These are phyloP conservation scores for Crucibulum laeve DNA, from an alignment of 768 basidiomycete genomes.

Conservation along the genomic window DNA sequence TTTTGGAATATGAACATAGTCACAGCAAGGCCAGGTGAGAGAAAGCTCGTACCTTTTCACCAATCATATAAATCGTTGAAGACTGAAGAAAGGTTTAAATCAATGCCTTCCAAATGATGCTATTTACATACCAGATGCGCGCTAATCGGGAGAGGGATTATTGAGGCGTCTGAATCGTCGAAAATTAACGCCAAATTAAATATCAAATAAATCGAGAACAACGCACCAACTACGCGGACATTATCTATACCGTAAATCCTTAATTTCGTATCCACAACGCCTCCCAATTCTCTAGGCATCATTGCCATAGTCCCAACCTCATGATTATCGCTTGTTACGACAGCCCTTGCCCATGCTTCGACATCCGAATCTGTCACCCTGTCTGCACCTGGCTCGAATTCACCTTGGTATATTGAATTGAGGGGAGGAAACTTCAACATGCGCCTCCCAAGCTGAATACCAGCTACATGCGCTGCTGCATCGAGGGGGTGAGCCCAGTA, in stretches of 20 bases:
- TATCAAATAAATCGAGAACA: background rate
- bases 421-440: slow-evolving; percentile 24
- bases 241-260: slow-evolving; percentile 30
- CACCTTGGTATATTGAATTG: slow-evolving; percentile 20
- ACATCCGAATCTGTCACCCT: slow-evolving; percentile 14
- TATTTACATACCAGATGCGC: slow-evolving; percentile 20
- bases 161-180: slow-evolving; percentile 19
- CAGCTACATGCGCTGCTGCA: slow-evolving; percentile 23
- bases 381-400: slow-evolving; percentile 25
- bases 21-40: background rate
- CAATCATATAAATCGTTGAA: slow-evolving; percentile 24
- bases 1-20: background rate
- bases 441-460: slow-evolving; percentile 23
- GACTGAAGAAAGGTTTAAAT: slow-evolving; percentile 5
- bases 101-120: background rate
- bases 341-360: slow-evolving; percentile 18
- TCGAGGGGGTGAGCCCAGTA: slow-evolving; percentile 33
- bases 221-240: slow-evolving; percentile 27
- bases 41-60: slow-evolving; percentile 16
- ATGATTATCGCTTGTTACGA: slow-evolving; percentile 26
- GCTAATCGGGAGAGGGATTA: slow-evolving; percentile 28
- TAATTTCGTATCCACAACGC: slow-evolving; percentile 30
- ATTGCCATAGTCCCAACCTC: slow-evolving; percentile 33
- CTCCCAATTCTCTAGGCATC: slow-evolving; percentile 33
- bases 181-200: background rate